Percentiles rank a stretch among this genome's conserved stretches.
Evolutionary conservation across 2,329 filamentous ascomycete species (phyloP).

Genomic region (Beauveria varroae): DNA sequence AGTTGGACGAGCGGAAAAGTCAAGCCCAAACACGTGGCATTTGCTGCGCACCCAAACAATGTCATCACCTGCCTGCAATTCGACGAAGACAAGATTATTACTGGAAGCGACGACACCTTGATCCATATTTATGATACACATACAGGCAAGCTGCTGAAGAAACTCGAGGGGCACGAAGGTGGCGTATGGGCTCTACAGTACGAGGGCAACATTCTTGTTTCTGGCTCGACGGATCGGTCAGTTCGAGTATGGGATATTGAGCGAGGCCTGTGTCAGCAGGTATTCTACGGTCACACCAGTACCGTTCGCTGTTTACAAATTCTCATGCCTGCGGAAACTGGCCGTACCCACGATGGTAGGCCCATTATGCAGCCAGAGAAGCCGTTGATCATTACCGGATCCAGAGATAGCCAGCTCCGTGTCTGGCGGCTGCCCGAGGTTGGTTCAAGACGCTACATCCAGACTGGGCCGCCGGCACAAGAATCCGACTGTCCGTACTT

Average conservation of each 20-base stretch:
- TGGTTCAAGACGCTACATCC: slow-evolving; percentile 69
- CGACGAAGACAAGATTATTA: slow-evolving; percentile 95
- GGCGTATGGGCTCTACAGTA: slow-evolving; percentile 98
- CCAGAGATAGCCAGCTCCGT: slow-evolving; percentile 84
- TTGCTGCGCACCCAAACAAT: slow-evolving; percentile 91
- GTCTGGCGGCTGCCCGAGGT: slow-evolving; percentile 90
- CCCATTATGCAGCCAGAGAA: slow-evolving; percentile 87
- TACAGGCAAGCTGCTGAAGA: slow-evolving; percentile 76
- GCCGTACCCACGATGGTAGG: slow-evolving; percentile 61
- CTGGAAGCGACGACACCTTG: slow-evolving; percentile 92
- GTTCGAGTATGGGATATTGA: slow-evolving; percentile 99
- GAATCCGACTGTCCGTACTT: slow-evolving; percentile 89
- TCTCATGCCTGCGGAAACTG: slow-evolving; percentile 75
- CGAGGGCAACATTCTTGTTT: slow-evolving; percentile 89
- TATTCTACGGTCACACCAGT: slow-evolving; percentile 96
- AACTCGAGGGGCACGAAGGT: slow-evolving; percentile 87
- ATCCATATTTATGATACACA: slow-evolving; percentile 98
- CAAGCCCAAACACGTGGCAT: slow-evolving; percentile 85
- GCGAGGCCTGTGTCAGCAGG: slow-evolving; percentile 82
- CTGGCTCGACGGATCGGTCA: slow-evolving; percentile 89
- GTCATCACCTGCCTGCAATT: slow-evolving; percentile 98
- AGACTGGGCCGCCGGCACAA: slow-evolving; percentile 65
- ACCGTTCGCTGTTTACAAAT: slow-evolving; percentile 96
- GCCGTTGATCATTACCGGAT: slow-evolving; percentile 94
- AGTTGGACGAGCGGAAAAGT: slow-evolving; percentile 86